Base-by-base conservation (phyloP, 495 filamentous ascomycete species). In the Penicillium diatomitis region DNA sequence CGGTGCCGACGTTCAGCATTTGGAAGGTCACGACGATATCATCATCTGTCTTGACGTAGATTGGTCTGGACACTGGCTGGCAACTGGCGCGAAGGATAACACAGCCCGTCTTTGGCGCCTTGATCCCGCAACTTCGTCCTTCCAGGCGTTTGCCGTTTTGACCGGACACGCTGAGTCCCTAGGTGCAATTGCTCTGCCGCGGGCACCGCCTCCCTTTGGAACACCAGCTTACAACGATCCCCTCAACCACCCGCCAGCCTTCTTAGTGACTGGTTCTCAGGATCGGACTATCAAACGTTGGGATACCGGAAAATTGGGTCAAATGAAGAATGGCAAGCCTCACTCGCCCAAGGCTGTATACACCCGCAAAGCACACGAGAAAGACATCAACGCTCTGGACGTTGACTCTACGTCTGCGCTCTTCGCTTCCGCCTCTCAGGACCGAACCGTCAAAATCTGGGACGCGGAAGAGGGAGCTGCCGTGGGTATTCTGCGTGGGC, bases 361-460 rank as follows among this genome's bases (percentile, higher is more conserved):
- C 55, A 96, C 91, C 4, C 79, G 90, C 33, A 87, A 95, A 67
- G 94, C 92, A 2, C 92, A 99, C 64, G 92, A 99, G 49, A 99
- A 97, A 56, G 92, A 99, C 54, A 99, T 99, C 70, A 99, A 99
- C 55, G 88, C 92, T 4, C 72, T 99, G 11, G 88, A 92, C 48
- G 74, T 90, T 33, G 85, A 84, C 54, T 77, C 82, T 28, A 72
- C 74, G 9, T 77, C 77, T 9, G 73, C 76, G 10, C 65, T 95
- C 1, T 96, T 97, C 64, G 92, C 94, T 8, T 95, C 90, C 0
- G 92, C 92, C 34, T 96, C 91, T 8, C 92, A 97, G 65, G 92
- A 99, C 65, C 84, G 86, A 46, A 94, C 88, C 0, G 88, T 96
- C 51, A 97, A 97, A 70, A 95, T 99, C 43, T 97, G 90, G 87